phyloP scores from a whole-genome alignment of 768 basidiomycete genomes.

The Trametes maxima region DNA sequence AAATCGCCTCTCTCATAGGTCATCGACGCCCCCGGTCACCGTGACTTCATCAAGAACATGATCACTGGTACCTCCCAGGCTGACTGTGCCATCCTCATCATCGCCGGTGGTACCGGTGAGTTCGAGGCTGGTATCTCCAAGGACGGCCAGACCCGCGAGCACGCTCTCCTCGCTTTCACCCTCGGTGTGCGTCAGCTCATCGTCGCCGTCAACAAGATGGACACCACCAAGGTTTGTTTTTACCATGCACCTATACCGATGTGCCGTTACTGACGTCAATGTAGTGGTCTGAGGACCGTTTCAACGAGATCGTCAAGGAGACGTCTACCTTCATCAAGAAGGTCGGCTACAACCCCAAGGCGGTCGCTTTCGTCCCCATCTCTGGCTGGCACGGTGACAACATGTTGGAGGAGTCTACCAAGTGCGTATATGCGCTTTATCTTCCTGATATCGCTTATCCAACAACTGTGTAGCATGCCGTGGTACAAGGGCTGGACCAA shows the following conservation, averaged over 20 bases:
- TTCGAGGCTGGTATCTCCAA: slow-evolving; percentile 99
- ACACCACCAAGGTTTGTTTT: slow-evolving; percentile 85
- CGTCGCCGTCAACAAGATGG: slow-evolving; percentile 99
- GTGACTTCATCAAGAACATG: slow-evolving; percentile 99
- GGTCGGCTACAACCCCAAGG: slow-evolving; percentile 99
- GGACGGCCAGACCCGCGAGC: slow-evolving; percentile 99
- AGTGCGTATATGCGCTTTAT: slow-evolving; percentile 52
- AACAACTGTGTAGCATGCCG: slow-evolving; percentile 69
- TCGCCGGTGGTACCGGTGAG: slow-evolving; percentile 98
- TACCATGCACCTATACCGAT: neutral
- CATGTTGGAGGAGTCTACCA: slow-evolving; percentile 99
- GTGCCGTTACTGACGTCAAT: neutral
- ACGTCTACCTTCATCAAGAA: slow-evolving; percentile 98
- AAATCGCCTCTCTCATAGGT: slow-evolving; percentile 51
- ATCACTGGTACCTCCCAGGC: slow-evolving; percentile 99
- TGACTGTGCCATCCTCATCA: slow-evolving; percentile 99
- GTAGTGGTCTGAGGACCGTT: slow-evolving; percentile 98
- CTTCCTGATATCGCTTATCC: neutral
- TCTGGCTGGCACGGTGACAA: slow-evolving; percentile 99
- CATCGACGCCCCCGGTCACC: slow-evolving; percentile 99
- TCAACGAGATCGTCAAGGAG: slow-evolving; percentile 99
- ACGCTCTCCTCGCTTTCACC: slow-evolving; percentile 99
- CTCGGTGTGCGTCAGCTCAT: slow-evolving; percentile 99
- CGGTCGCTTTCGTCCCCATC: slow-evolving; percentile 98
- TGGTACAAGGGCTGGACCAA: slow-evolving; percentile 99